Percentiles rank a stretch among this genome's conserved stretches.
phyloP scores from a whole-genome alignment of 176 grass and related monocot genomes.

The Themeda triandra region DNA sequence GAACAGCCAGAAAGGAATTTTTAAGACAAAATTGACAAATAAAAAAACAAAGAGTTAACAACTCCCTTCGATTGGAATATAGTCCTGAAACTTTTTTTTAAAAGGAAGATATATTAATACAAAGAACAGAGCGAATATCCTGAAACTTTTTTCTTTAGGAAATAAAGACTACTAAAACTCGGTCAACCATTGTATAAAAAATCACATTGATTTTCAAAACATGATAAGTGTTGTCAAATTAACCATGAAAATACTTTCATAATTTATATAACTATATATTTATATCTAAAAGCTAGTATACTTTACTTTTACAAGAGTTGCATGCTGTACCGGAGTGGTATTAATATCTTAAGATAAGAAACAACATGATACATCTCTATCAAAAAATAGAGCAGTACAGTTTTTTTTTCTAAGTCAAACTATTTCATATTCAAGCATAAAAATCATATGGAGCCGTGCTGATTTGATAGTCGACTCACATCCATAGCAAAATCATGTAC shows the following conservation, averaged over 20 bases:
- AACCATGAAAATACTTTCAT: background rate
- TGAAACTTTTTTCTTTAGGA: background rate
- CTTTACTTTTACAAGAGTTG: background rate
- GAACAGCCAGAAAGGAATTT: background rate
- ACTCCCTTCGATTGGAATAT: too few relatives aligned
- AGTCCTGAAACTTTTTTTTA: background rate
- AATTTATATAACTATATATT: background rate
- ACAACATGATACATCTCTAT: background rate
- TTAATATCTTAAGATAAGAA: too few relatives aligned
- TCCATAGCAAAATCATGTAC: background rate
- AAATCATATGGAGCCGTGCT: background rate
- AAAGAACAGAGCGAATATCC: too few relatives aligned
- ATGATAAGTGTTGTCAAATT: background rate
- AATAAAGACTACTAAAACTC: background rate
- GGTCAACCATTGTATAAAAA: background rate
- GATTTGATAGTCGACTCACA: background rate
- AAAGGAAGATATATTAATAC: too few relatives aligned
- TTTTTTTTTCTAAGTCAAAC: background rate
- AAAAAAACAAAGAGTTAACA: background rate
- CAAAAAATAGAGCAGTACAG: background rate
- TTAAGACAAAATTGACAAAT: background rate
- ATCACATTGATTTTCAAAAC: background rate
- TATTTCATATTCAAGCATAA: background rate
- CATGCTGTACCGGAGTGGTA: too few relatives aligned
- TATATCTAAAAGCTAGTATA: too few relatives aligned